Percentiles rank a stretch among this genome's conserved stretches.
phyloP scores from a whole-genome alignment of 495 filamentous ascomycete genomes.

The Cetradonia linearis region DNA sequence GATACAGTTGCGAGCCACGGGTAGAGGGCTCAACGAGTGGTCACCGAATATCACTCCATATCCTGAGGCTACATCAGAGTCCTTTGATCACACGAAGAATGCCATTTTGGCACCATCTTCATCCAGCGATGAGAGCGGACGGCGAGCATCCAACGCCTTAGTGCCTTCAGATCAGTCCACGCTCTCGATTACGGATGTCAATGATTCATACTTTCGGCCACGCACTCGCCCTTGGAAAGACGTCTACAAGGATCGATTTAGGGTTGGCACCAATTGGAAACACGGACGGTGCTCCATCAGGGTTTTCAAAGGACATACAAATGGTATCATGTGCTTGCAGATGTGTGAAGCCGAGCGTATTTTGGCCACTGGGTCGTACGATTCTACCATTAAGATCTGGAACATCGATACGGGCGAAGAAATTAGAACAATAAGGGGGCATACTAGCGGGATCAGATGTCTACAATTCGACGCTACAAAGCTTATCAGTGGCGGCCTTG shows the following conservation, averaged over 20 bases:
- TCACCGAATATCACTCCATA: conserved; percentile 42
- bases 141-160: not conserved
- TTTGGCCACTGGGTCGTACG: conserved; percentile 89
- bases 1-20: conserved; percentile 60
- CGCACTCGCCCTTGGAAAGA: conserved; percentile 78
- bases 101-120: not conserved
- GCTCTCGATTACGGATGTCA: conserved; percentile 27
- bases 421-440: conserved; percentile 70
- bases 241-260: conserved; percentile 78
- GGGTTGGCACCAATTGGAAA: conserved; percentile 93
- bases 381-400: conserved; percentile 92
- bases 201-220: conserved; percentile 36
- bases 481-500: conserved; percentile 74
- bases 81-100: not conserved
- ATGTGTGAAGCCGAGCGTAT: conserved; percentile 71
- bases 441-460: conserved; percentile 70
- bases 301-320: conserved; percentile 77
- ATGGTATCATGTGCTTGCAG: conserved; percentile 93
- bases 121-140: not conserved
- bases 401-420: conserved; percentile 80
- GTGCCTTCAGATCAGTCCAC: conserved; percentile 23
- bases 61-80: conserved; percentile 26
- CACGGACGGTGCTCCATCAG: conserved; percentile 76
- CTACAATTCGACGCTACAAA: conserved; percentile 90
- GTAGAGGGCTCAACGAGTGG: conserved; percentile 42